phyloP scores from a whole-genome alignment of 352 stramenopile genomes.

The Globisporangium sylvaticum region DNA sequence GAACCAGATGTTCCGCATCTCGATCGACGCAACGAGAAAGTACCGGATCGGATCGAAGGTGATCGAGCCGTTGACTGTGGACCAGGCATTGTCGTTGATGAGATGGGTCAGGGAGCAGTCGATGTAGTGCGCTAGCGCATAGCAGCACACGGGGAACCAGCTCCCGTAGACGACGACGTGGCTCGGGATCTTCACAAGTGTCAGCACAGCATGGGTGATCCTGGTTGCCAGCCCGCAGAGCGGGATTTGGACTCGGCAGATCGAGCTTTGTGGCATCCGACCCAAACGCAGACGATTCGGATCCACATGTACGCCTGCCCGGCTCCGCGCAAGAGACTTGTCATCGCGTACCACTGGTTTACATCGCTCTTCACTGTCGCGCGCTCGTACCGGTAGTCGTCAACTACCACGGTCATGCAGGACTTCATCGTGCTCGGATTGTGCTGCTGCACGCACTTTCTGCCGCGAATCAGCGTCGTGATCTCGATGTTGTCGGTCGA shows the following conservation, averaged over 20 bases:
- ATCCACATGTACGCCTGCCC: slow-evolving; percentile 49
- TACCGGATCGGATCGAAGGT: slow-evolving; percentile 20
- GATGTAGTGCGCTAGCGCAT: slow-evolving; percentile 25
- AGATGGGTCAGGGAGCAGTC: slow-evolving; percentile 24
- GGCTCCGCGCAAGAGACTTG: slow-evolving; percentile 25
- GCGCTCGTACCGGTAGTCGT: slow-evolving; percentile 59
- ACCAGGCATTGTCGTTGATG: slow-evolving; percentile 22
- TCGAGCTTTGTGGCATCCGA: slow-evolving; percentile 21
- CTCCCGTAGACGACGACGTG: slow-evolving; percentile 34
- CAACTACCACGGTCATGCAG: slow-evolving; percentile 34
- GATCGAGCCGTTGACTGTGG: slow-evolving; percentile 17
- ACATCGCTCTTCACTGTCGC: slow-evolving; percentile 31
- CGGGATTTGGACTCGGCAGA: slow-evolving; percentile 13
- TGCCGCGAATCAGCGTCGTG: slow-evolving; percentile 30
- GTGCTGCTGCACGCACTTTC: slow-evolving; percentile 12
- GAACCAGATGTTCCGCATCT: slow-evolving; percentile 42
- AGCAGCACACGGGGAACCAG: slow-evolving; percentile 25
- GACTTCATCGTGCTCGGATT: background rate
- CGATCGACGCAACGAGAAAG: slow-evolving; percentile 21
- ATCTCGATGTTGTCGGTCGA: slow-evolving; percentile 24
- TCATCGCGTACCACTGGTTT: slow-evolving; percentile 26
- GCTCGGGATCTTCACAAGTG: slow-evolving; percentile 24
- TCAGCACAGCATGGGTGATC: background rate
- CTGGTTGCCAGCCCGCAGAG: background rate
- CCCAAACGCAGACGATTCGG: slow-evolving; percentile 23